Percentiles rank a stretch among this genome's conserved stretches.
Conservation (phyloP, 2,329 filamentous ascomycete species). For the Rhytidhysteron rufulum region DNA sequence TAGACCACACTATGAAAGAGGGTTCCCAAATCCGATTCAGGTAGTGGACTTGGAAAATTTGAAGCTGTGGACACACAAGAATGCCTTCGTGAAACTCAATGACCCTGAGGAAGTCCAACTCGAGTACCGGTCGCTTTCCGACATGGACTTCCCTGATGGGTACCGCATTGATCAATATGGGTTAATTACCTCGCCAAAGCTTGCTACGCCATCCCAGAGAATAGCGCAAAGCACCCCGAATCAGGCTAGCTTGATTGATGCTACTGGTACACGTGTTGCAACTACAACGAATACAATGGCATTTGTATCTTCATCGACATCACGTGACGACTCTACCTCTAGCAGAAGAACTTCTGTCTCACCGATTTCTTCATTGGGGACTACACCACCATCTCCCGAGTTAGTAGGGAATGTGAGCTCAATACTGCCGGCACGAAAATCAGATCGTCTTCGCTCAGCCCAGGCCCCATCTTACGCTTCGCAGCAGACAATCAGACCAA, state of each 20-base stretch:
- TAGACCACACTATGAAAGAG: constrained; percentile 5
- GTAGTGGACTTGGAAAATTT: constrained; percentile 8
- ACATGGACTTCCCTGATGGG: constrained; percentile 8
- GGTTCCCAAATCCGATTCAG: constrained; percentile 7
- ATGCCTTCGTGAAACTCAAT: constrained; percentile 6
- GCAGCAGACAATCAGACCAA: too few relatives aligned
- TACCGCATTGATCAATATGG: constrained; percentile 12
- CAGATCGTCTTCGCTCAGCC: too few relatives aligned
- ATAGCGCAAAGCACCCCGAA: constrained; percentile 1
- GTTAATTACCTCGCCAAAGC: constrained; percentile 8
- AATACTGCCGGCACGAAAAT: too few relatives aligned
- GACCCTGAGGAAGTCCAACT: constrained; percentile 5
- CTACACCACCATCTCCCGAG: too few relatives aligned
- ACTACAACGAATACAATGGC: too few relatives aligned
- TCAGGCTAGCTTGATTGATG: constrained; percentile 3
- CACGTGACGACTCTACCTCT: too few relatives aligned
- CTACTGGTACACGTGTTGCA: too few relatives aligned
- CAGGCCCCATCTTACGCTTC: too few relatives aligned
- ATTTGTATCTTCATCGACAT: too few relatives aligned
- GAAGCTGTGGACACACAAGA: constrained; percentile 5
- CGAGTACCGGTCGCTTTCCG: constrained; percentile 4
- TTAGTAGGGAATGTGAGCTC: too few relatives aligned
- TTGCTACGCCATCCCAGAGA: constrained; percentile 2
- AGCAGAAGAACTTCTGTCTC: too few relatives aligned
- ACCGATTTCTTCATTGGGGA: too few relatives aligned